Evolutionary conservation across 192 early-diverging fungal species (phyloP).

Genomic region (Coemansia sp.): DNA sequence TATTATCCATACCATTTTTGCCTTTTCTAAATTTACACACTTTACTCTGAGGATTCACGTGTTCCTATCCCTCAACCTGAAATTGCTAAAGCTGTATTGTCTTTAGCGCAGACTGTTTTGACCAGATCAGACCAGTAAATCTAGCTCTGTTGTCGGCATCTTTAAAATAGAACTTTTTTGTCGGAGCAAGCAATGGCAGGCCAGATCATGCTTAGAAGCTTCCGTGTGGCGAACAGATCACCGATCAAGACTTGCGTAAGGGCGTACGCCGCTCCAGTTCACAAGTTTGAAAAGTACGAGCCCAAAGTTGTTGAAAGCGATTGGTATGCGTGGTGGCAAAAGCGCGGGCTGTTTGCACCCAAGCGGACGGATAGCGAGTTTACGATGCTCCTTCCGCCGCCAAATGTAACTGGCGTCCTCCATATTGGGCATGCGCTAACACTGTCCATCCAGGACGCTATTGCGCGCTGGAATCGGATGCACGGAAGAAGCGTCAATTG

Average conservation of each 20-base stretch:
- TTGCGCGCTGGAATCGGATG: constrained; percentile 85
- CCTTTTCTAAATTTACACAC: constrained; percentile 2
- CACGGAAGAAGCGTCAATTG: constrained; percentile 84
- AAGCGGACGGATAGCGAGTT: constrained; percentile 53
- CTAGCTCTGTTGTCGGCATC: no score
- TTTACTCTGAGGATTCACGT: neutral
- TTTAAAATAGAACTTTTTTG: no score
- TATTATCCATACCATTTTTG: no score
- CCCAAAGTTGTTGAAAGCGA: constrained; percentile 73
- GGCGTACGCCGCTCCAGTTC: constrained; percentile 38
- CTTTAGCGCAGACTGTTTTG: no score
- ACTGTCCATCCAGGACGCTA: constrained; percentile 78
- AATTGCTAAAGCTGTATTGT: no score
- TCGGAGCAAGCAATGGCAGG: neutral
- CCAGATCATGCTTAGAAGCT: neutral
- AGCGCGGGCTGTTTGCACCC: constrained; percentile 63
- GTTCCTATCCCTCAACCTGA: constrained; percentile 1
- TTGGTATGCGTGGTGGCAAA: constrained; percentile 98
- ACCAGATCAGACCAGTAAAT: no score
- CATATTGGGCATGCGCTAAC: constrained; percentile 95
- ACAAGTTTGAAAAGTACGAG: constrained; percentile 44
- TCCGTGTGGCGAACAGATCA: neutral
- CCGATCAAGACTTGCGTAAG: neutral
- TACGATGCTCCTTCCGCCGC: constrained; percentile 91
- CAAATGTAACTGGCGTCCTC: constrained; percentile 94